phyloP scores from a whole-genome alignment of 148 eudicot species.

The Bassia scoparia region DNA sequence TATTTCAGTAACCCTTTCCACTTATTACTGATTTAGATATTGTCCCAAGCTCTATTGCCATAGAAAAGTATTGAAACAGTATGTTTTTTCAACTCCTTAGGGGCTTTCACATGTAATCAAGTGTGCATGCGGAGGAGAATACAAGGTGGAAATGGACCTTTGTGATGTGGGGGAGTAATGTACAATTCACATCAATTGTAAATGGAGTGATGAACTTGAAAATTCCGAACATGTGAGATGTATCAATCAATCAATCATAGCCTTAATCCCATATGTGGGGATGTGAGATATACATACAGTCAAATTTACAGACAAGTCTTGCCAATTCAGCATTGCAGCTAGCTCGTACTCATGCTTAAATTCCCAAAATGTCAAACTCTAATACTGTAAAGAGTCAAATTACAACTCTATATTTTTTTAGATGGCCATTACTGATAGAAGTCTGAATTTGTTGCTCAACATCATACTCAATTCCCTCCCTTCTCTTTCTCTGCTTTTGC shows the following conservation, averaged over 20 bases:
- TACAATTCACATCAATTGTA: not conserved
- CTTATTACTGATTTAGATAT: not conserved
- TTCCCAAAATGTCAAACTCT: not conserved
- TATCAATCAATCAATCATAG: no score
- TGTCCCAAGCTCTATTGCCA: not conserved
- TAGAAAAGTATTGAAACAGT: not conserved
- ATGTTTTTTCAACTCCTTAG: conserved; percentile 29
- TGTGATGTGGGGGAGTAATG: conserved; percentile 20
- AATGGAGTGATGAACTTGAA: not conserved
- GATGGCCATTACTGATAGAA: no score
- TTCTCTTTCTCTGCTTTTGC: no score
- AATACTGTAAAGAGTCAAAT: no score
- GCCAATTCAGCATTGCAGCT: not conserved
- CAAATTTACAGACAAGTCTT: not conserved
- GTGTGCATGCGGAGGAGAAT: conserved; percentile 76
- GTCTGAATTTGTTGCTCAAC: no score
- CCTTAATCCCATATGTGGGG: no score
- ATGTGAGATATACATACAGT: no score
- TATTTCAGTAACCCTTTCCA: not conserved
- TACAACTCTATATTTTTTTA: no score
- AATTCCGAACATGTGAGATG: not conserved
- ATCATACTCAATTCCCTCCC: no score
- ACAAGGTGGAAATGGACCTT: conserved; percentile 43
- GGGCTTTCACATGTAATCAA: conserved; percentile 53
- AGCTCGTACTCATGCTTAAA: not conserved